Evolutionary conservation across 2,329 filamentous ascomycete species (phyloP).

Genomic region (Cladophialophora immunda): DNA sequence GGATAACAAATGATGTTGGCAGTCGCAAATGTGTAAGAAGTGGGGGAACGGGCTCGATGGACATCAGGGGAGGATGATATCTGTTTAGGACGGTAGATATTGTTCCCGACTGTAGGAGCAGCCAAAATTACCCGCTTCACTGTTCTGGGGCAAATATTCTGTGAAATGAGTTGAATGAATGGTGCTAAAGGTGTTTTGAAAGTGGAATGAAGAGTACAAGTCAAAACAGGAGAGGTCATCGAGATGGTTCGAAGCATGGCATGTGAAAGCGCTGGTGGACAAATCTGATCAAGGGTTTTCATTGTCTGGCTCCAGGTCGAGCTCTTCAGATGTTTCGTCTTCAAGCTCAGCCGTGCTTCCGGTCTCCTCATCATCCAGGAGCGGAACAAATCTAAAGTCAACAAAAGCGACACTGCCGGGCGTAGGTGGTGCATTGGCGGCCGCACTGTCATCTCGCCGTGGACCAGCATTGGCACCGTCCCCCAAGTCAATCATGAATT

Average conservation of each 20-base stretch:
- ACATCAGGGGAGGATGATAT: neutral
- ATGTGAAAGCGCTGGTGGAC: neutral
- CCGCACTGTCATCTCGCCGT: slow-evolving; percentile 26
- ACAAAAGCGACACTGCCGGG: slow-evolving; percentile 48
- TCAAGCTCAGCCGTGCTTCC: slow-evolving; percentile 42
- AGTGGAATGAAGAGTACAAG: neutral
- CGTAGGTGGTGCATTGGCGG: slow-evolving; percentile 27
- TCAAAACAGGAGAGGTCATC: neutral
- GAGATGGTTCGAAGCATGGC: neutral
- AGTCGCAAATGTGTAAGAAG: neutral
- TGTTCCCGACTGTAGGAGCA: too few relatives aligned
- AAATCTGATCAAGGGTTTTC: neutral
- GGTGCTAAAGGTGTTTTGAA: neutral
- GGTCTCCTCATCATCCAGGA: slow-evolving; percentile 54
- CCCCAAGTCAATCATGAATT: slow-evolving; percentile 94
- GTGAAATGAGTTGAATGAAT: neutral
- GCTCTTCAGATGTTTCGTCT: slow-evolving; percentile 20
- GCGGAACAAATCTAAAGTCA: slow-evolving; percentile 58
- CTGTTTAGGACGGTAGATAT: neutral
- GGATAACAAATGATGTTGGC: neutral
- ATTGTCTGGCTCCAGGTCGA: slow-evolving; percentile 10
- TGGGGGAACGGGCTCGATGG: neutral
- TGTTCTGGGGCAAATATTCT: neutral
- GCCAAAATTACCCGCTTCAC: too few relatives aligned
- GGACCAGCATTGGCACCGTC: slow-evolving; percentile 46